A percentile compares a stretch with the other conserved stretches of the same genome.
These are phyloP conservation scores for Pelargonium australe DNA, from an alignment of 441 rosid species.

Conservation along the genomic window DNA sequence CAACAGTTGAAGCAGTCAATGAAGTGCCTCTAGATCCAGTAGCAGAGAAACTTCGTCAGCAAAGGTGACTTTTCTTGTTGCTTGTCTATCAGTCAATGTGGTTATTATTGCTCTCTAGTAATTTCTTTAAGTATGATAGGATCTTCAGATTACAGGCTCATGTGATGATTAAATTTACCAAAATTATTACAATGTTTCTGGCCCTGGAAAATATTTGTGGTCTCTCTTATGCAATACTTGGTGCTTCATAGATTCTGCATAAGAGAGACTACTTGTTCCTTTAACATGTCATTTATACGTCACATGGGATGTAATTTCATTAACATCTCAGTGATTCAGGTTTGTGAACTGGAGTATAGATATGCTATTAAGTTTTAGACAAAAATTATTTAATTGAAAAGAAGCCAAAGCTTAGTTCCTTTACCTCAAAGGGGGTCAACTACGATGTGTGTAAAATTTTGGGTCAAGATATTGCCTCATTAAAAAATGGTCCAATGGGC, in stretches of 20 bases:
- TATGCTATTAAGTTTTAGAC: neutral
- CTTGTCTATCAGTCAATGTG: neutral
- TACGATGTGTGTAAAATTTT: neutral
- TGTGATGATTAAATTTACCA: neutral
- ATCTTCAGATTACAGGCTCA: neutral
- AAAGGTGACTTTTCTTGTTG: constrained; percentile 41
- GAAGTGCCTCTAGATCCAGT: constrained; percentile 59
- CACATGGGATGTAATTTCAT: neutral
- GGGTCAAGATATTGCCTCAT: neutral
- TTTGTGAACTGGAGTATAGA: neutral
- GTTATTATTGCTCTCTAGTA: neutral
- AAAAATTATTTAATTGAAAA: neutral
- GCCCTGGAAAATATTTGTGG: neutral
- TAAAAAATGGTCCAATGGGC: no score
- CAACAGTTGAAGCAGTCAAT: constrained; percentile 33
- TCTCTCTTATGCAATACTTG: neutral
- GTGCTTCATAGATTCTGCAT: neutral
- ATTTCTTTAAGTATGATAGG: neutral
- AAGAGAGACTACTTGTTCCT: neutral
- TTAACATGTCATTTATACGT: neutral
- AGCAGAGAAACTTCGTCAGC: constrained; percentile 71
- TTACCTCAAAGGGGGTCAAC: constrained; percentile 8
- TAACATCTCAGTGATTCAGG: neutral
- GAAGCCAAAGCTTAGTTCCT: neutral
- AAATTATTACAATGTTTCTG: neutral